Percentiles rank a stretch among this genome's conserved stretches.
Conservation (phyloP, 306 rosid species). For the Potentilla sterilis region DNA sequence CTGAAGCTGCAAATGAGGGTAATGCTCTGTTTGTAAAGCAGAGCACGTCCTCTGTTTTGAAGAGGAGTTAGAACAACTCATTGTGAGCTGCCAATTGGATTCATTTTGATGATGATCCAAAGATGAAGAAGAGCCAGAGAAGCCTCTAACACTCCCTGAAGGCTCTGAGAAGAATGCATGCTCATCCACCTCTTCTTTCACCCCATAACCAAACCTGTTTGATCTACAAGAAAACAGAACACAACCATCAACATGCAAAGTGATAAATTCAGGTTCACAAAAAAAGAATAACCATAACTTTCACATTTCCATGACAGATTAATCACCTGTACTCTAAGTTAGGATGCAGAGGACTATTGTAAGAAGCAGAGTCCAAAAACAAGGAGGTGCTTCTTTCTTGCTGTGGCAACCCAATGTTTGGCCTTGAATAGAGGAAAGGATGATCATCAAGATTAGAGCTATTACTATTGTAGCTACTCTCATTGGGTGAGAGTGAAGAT, state of each 20-base stretch:
- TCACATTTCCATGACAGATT: constrained; percentile 6
- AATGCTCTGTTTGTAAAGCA: constrained; percentile 49
- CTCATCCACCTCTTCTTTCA: constrained; percentile 77
- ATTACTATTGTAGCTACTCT: constrained; percentile 17
- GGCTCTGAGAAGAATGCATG: constrained; percentile 91
- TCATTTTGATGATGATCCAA: constrained; percentile 39
- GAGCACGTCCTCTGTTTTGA: constrained; percentile 65
- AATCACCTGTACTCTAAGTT: constrained; percentile 62
- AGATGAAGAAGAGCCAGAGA: constrained; percentile 71
- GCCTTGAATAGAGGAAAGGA: constrained; percentile 47
- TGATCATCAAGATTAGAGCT: constrained; percentile 23
- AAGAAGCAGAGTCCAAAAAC: constrained; percentile 59
- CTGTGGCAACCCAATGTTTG: constrained; percentile 46
- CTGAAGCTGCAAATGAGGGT: constrained; percentile 69
- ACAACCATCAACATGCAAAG: neutral
- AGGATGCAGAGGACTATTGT: constrained; percentile 29
- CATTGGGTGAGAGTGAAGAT: constrained; percentile 27
- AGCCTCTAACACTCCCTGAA: constrained; percentile 65
- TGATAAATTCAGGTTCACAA: neutral
- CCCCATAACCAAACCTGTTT: constrained; percentile 59
- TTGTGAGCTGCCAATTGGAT: constrained; percentile 71
- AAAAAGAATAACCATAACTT: neutral
- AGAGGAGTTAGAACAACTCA: constrained; percentile 62
- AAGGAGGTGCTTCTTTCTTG: constrained; percentile 55
- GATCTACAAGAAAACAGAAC: constrained; percentile 19